Percentiles rank a stretch among this genome's conserved stretches.
phyloP scores from a whole-genome alignment of 495 filamentous ascomycete genomes.

The Elasticomyces elasticus region DNA sequence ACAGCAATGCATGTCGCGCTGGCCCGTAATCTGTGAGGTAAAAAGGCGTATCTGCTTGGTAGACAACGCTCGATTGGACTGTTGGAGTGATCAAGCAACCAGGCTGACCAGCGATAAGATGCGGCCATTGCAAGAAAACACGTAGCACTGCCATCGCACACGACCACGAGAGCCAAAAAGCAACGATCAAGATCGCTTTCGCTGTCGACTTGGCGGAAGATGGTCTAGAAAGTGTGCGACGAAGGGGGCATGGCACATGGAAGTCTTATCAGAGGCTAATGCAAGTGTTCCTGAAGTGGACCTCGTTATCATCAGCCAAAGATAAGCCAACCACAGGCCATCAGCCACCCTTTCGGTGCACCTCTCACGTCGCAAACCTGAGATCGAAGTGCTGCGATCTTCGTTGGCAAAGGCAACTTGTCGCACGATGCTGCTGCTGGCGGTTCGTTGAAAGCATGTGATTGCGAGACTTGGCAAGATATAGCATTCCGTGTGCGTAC shows the following conservation, averaged over 20 bases:
- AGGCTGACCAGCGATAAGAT: too few species aligned
- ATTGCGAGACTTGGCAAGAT: background rate
- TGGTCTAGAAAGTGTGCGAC: too few species aligned
- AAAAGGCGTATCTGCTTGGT: too few species aligned
- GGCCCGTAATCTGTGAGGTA: too few species aligned
- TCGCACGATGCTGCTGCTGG: background rate
- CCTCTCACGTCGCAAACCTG: too few species aligned
- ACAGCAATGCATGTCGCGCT: too few species aligned
- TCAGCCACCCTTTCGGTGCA: background rate
- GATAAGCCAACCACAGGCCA: background rate
- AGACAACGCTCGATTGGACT: too few species aligned
- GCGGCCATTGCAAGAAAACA: too few species aligned
- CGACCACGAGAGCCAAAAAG: background rate
- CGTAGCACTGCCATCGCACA: too few species aligned
- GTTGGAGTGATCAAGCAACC: too few species aligned
- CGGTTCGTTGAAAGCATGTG: background rate
- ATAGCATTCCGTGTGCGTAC: background rate
- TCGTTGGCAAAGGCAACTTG: background rate
- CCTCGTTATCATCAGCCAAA: slow-evolving; percentile 9
- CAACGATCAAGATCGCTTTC: background rate
- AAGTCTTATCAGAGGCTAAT: slow-evolving; percentile 8
- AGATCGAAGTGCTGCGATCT: background rate
- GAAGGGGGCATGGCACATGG: too few species aligned
- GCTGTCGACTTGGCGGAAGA: too few species aligned
- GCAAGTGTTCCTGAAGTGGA: background rate